Evolutionary conservation across 495 filamentous ascomycete species (phyloP), one percentile per base, ranked within the genome.

Genomic region (Chaetomidium leptoderma): DNA sequence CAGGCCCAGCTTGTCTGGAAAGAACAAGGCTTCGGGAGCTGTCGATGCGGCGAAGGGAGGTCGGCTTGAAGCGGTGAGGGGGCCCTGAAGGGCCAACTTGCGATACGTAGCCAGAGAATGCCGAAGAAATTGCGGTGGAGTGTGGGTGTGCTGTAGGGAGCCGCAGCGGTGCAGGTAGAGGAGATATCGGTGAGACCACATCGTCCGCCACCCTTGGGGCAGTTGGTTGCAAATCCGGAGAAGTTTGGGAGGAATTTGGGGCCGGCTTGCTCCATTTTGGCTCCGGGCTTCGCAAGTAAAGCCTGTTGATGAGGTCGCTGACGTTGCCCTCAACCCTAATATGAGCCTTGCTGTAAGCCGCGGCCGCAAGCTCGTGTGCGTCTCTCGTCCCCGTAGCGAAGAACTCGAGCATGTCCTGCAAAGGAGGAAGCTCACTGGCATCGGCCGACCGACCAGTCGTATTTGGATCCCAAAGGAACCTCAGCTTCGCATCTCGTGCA

Each of bases 321-420:
- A 64, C 55, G 37, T 62, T 44, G 7, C 21, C 32, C 29, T 58
- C 44, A 4, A 35, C 21, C 10, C 50, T n/a, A 13, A 50, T 44
- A 4, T 55, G 53, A 36, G 62, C 62, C 4, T 5, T n/a, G 14
- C 23, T 3, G 35, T 47, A 58, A 6, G 59, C 62, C 9, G 33
- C 32, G 3, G 42, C 19, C 4, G 39, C 59, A 7, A 62, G 44
- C n/a, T 52, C 51, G 2, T 43, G 29, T 10, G 61, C 33, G 0
- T 23, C 32, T 13, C 4, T 30, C 7, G 24, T 13, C 9, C 46
- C 42, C 0, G 27, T 53, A 13, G 57, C 32, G n/a, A 66, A 63
- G 37, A 58, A 61, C 32, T 66, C 63, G 0, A 66, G 54, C 11
- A 52, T n/a, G n/a, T 66, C 61, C 17, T 63, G 63, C 26, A 62